Base-by-base conservation (phyloP, 192 early-diverging fungal genomes). In the Umbelopsis sp. region DNA sequence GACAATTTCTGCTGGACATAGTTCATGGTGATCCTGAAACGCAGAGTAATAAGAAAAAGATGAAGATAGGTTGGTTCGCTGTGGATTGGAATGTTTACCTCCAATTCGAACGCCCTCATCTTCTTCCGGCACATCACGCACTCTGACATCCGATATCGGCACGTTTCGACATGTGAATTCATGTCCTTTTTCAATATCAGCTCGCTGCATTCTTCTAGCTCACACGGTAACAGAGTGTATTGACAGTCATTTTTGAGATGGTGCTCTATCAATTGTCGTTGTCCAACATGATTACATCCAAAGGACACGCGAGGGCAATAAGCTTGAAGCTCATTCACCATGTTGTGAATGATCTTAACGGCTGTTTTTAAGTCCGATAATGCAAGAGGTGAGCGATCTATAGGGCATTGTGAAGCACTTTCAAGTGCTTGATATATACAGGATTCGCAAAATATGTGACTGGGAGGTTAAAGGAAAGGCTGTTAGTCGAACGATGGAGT, bases 261-360 rank as follows among this genome's bases (percentile, higher is more conserved):
- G 14, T 79, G 56, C 8, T 62, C 68, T 29, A 91, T 76, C 20
- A 79, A 76, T 47, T 87, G 87, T 29, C 91, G 79, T 65, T 91
- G 90, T 10, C 86, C 85, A 7, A 71, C 76, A 73, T 83, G 84
- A 11, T 45, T 51, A 70, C 91, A 92, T 16, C 90, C 91, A 34
- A 77, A 71, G 22, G 73, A 68, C 5, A 74, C 71, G 34, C 84
- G 82, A 0, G 85, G 83, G 69, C 91, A 92, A 43, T 83, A 81
- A 0, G 89, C 83, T 1, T 73, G n/a, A 0, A 92, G 82, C 51
- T 92, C 91, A 65, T 92, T 85, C 34, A 91, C 85, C 77, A 92
- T 86, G 73, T 87, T 89, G 12, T 54, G 49, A 47, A 92, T 79
- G 11, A 90, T 85, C 31, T 86, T 89, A 26, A 80, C 83, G 32